Percentiles rank a stretch among this genome's conserved stretches.
These are phyloP conservation scores for Aureobasidium zeae DNA, from an alignment of 2,329 filamentous ascomycete species.

Conservation along the genomic window DNA sequence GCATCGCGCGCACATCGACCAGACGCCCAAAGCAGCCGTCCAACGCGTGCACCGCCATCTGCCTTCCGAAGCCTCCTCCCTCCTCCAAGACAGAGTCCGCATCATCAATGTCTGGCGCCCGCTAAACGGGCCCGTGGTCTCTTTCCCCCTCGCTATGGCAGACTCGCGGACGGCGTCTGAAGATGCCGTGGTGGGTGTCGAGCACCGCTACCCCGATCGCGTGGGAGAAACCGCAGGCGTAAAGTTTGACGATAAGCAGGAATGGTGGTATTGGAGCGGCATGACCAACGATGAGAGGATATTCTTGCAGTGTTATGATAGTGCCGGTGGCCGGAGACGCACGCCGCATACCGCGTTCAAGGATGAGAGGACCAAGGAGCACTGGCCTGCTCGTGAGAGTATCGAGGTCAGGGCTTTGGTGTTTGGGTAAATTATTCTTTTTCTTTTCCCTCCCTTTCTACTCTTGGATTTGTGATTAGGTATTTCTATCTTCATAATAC, in stretches of 20 bases:
- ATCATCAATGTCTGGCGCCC: slow-evolving; percentile 83
- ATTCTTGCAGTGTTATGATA: slow-evolving; percentile 43
- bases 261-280: slow-evolving; percentile 73
- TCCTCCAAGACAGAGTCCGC: slow-evolving; percentile 62
- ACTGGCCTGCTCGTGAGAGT: slow-evolving; percentile 59
- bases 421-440: slow-evolving; percentile 57
- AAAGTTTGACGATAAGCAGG: slow-evolving; percentile 49
- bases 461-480: no score
- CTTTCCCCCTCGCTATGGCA: slow-evolving; percentile 49
- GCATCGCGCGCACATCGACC: slow-evolving; percentile 69
- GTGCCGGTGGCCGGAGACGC: slow-evolving; percentile 29
- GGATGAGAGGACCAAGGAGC: slow-evolving; percentile 63
- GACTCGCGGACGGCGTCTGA: slow-evolving; percentile 47
- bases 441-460: no score
- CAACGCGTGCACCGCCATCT: slow-evolving; percentile 61
- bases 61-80: slow-evolving; percentile 53
- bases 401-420: slow-evolving; percentile 84
- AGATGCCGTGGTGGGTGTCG: slow-evolving; percentile 58
- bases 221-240: slow-evolving; percentile 68
- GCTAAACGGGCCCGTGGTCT: slow-evolving; percentile 49
- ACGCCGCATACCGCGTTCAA: slow-evolving; percentile 69
- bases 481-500: no score
- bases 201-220: slow-evolving; percentile 64
- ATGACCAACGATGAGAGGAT: slow-evolving; percentile 55
- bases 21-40: slow-evolving; percentile 57